Conservation (phyloP, 2,329 filamentous ascomycete genomes). For the Cercospora zeae-maydis region DNA sequence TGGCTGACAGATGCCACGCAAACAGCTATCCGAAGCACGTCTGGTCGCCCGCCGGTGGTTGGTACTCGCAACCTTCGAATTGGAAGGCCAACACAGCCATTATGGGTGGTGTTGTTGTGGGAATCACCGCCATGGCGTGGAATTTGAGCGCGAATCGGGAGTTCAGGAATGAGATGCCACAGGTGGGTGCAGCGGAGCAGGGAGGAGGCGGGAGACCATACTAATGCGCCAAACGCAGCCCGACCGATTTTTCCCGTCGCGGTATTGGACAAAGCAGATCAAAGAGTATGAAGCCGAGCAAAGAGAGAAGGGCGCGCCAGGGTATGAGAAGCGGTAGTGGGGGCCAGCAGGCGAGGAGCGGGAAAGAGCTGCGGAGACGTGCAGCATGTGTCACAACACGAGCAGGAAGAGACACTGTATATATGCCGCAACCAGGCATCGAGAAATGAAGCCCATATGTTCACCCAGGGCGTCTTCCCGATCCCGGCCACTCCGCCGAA, state of each 20-base stretch:
- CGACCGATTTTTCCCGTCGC: conserved; percentile 75
- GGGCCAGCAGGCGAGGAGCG: neutral
- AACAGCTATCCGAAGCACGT: conserved; percentile 60
- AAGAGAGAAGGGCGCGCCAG: conserved; percentile 19
- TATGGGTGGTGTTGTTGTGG: conserved; percentile 64
- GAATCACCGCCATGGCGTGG: conserved; percentile 66
- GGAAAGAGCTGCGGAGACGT: neutral
- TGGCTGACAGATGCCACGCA: conserved; percentile 19
- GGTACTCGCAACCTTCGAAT: conserved; percentile 92
- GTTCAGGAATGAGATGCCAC: conserved; percentile 69
- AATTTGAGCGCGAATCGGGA: conserved; percentile 70
- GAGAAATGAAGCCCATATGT: conserved; percentile 14
- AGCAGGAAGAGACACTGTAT: conserved; percentile 5
- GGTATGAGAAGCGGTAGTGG: conserved; percentile 11
- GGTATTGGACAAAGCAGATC: conserved; percentile 73
- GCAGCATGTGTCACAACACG: neutral
- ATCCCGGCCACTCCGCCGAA: no score
- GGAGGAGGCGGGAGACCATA: neutral
- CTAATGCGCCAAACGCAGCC: conserved; percentile 38
- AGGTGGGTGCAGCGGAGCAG: conserved; percentile 37
- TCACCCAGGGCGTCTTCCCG: neutral
- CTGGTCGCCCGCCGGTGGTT: conserved; percentile 97
- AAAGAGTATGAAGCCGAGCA: conserved; percentile 60
- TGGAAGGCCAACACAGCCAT: conserved; percentile 90
- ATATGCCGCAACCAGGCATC: conserved; percentile 5